Conservation (phyloP, 139 green algal species). For the Coccomyxa sp. region DNA sequence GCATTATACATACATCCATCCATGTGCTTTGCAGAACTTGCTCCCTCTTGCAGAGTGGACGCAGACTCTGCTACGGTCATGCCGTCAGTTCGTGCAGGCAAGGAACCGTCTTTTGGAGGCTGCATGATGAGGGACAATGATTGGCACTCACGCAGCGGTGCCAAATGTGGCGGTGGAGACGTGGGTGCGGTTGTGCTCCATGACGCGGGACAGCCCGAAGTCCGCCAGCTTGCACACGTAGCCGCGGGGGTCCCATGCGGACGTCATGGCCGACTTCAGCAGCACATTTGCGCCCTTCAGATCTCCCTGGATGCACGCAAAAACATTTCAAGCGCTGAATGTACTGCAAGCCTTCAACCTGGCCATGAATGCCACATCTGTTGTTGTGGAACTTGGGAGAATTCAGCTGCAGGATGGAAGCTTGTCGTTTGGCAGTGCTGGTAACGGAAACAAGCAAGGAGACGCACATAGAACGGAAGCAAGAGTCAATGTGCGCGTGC, state of each 20-base stretch:
- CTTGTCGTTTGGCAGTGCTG: no score
- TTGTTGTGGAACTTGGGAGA: no score
- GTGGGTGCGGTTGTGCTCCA: constrained; percentile 29
- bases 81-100: no score
- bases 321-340: no score
- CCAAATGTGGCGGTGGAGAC: constrained; percentile 29
- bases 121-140: not conserved
- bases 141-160: constrained; percentile 11
- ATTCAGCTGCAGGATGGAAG: no score
- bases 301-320: no score
- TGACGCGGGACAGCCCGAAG: constrained; percentile 35
- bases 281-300: not conserved
- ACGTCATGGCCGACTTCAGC: not conserved
- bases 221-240: constrained; percentile 26
- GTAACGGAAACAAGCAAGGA: no score
- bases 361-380: no score
- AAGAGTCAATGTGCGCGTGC: no score
- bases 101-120: no score
- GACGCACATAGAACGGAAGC: no score
- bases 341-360: no score
- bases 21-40: not conserved
- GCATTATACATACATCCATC: not conserved
- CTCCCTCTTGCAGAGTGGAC: not conserved
- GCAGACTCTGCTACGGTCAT: not conserved
- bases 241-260: not conserved